These are phyloP conservation scores for Pyrenophora tritici-repentis DNA, from an alignment of 2,329 filamentous ascomycete species.

Conservation along the genomic window DNA sequence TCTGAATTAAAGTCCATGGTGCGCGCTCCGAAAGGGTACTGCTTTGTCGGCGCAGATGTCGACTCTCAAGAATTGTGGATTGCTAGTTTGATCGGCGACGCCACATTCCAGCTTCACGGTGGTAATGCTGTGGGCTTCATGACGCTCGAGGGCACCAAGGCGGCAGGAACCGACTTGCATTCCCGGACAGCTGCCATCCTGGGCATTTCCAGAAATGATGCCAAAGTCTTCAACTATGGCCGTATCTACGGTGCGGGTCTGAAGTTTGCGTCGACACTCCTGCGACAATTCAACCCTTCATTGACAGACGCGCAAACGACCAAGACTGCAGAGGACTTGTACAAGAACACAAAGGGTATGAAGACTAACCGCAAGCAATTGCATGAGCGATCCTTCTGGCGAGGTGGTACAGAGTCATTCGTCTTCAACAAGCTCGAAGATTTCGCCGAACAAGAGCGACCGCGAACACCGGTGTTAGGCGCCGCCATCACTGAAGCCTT, in stretches of 20 bases:
- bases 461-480: conserved; percentile 87
- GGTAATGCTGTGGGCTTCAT: conserved; percentile 98
- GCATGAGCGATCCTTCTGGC: conserved; percentile 82
- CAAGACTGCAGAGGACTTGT: conserved; percentile 77
- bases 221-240: conserved; percentile 98
- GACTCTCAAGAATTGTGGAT: conserved; percentile 99
- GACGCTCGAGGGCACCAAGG: conserved; percentile 95
- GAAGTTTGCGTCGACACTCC: conserved; percentile 86
- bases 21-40: conserved; percentile 85
- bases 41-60: conserved; percentile 94
- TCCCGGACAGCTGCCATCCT: conserved; percentile 90
- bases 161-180: conserved; percentile 90
- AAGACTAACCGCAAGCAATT: conserved; percentile 78
- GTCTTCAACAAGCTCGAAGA: conserved; percentile 98
- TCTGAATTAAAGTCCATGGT: conserved; percentile 98
- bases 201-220: conserved; percentile 91
- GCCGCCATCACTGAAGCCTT: conserved; percentile 96
- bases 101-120: conserved; percentile 91
- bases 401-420: conserved; percentile 93
- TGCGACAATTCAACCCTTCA: conserved; percentile 89
- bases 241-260: conserved; percentile 97
- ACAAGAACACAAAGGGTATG: conserved; percentile 85
- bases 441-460: conserved; percentile 91
- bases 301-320: conserved; percentile 80
- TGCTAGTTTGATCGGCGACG: conserved; percentile 90